phyloP scores from a whole-genome alignment of 306 rosid genomes.

The Malus sylvestris region DNA sequence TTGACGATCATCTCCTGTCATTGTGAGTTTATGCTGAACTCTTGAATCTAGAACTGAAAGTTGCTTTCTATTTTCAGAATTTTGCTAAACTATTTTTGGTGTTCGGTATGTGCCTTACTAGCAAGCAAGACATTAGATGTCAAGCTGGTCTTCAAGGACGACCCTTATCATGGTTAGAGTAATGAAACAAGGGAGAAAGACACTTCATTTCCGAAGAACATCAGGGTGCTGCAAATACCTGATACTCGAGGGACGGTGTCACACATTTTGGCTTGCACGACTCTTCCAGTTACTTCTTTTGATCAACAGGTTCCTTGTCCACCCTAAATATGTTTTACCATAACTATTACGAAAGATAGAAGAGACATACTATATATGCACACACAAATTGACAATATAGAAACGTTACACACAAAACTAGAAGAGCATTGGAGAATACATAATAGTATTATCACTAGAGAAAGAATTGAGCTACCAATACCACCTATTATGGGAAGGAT shows the following conservation, averaged over 20 bases:
- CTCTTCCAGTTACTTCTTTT: conserved; percentile 69
- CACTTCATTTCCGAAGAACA: background rate
- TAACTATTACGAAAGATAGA: background rate
- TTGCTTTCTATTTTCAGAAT: background rate
- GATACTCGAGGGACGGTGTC: conserved; percentile 65
- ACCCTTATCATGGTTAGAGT: background rate
- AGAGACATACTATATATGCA: too few relatives aligned
- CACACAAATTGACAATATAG: background rate
- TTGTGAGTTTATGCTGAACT: background rate
- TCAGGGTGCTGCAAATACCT: conserved; percentile 36
- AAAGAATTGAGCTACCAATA: background rate
- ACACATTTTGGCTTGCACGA: conserved; percentile 96
- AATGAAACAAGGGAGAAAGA: background rate
- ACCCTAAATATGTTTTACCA: conserved; percentile 46
- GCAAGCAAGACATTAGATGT: background rate
- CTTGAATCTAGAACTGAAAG: background rate
- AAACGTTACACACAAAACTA: background rate
- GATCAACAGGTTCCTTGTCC: conserved; percentile 93
- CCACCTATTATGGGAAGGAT: background rate
- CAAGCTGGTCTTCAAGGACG: background rate
- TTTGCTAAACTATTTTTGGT: background rate
- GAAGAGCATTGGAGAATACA: background rate
- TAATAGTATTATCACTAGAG: background rate
- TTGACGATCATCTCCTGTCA: background rate
- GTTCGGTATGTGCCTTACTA: background rate